Conservation (phyloP, 2,329 filamentous ascomycete species). For the Diaporthe longicolla region DNA sequence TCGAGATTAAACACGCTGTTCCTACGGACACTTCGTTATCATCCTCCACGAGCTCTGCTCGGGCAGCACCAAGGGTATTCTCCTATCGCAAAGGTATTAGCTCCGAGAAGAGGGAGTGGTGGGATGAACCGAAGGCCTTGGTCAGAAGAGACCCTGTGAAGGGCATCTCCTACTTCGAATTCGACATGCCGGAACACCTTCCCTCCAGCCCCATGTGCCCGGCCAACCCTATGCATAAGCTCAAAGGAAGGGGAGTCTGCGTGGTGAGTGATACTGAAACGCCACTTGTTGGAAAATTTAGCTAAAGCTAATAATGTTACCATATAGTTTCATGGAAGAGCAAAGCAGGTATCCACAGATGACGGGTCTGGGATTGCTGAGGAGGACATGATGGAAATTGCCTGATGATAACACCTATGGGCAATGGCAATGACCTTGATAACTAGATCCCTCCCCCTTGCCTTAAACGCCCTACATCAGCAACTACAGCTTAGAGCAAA, state of each 20-base stretch:
- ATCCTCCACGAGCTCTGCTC: conserved; percentile 19
- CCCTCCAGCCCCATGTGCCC: conserved; percentile 67
- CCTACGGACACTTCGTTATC: conserved; percentile 1
- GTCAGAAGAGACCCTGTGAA: conserved; percentile 44
- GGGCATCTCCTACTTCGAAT: conserved; percentile 55
- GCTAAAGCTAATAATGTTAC: not conserved
- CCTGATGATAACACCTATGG: not conserved
- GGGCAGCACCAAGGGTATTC: not conserved
- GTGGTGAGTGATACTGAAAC: conserved; percentile 50
- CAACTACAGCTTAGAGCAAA: not conserved
- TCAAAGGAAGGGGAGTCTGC: conserved; percentile 63
- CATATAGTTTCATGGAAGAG: conserved; percentile 43
- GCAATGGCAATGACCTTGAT: not conserved
- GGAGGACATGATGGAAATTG: not conserved
- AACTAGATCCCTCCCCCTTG: not conserved
- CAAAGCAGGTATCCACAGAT: conserved; percentile 14
- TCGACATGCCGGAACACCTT: conserved; percentile 66
- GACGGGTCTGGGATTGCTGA: not conserved
- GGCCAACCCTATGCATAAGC: conserved; percentile 59
- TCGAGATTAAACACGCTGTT: conserved; percentile 19
- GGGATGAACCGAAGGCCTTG: conserved; percentile 48
- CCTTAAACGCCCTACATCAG: not conserved
- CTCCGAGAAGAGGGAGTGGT: conserved; percentile 49
- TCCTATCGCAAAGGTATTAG: conserved; percentile 5
- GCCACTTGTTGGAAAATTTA: too few species aligned